Base-by-base conservation (phyloP, 83 land plant genomes). In the Picea mariana region DNA sequence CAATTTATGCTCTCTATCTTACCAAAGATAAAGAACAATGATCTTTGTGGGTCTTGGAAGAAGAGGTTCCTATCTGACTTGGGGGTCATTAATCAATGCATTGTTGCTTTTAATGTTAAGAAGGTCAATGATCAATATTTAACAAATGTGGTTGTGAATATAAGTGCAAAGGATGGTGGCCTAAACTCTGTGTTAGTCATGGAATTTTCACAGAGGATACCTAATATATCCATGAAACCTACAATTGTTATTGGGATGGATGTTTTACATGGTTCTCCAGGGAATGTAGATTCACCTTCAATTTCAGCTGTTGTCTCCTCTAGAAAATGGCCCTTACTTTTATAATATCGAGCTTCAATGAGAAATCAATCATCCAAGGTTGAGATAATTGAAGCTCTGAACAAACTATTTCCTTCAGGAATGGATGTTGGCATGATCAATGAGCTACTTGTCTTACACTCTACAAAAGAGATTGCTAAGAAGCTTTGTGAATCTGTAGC, bases 201-300 rank as follows among this genome's bases (percentile, higher is more conserved):
- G 31, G 96, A 94, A 82, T 76, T 81, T 17, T 66, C 82, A 0
- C 79, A 77, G 2, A 66, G 58, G 0, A 78, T 95, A 17, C 93
- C 94, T 0, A 17, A 87, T 18, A 73, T 95, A 18, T 91, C 96
- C 0, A 79, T 78, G 12, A 80, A 60, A 65, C 94, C 98, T 0
- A 97, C 99, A 42, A 82, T 95, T 6, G 93, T 95, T 40, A 85
- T 97, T 80, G 99, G 99, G 12, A 90, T 97, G 98, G 99, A 95
- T 91, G 99, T 97, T 58, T 97, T 96, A 3, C 99, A 97, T 85
- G 99, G 99, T 21, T 89, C 98, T 24, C 98, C 96, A 61, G 97
- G 94, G 4, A 89, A 87, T 59, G 91, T 91, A 55, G 92, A 97
- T 87, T 49, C 89, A 16, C 99, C 99, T 34, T 97, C 99, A 9